Conservation (phyloP, 495 filamentous ascomycete species). For the Talaromyces trachyspermus region DNA sequence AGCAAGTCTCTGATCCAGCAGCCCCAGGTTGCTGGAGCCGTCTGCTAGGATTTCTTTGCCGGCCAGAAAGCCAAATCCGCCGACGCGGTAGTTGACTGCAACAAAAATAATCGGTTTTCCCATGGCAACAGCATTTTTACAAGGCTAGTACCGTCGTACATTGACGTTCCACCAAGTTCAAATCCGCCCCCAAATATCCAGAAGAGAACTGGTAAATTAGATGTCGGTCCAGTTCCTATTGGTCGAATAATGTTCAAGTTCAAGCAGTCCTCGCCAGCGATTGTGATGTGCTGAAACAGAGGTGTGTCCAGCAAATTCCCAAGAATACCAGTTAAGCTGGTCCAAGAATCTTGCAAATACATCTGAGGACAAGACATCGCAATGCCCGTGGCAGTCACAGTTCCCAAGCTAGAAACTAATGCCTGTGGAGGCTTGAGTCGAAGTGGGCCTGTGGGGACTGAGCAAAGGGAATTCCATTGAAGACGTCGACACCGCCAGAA, state of each 20-base stretch:
- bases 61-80: conserved; percentile 65
- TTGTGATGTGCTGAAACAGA: not conserved
- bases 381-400: conserved; percentile 40
- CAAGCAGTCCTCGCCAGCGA: conserved; percentile 58
- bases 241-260: conserved; percentile 60
- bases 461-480: conserved; percentile 61
- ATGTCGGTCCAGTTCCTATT: conserved; percentile 40
- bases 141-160: conserved; percentile 52
- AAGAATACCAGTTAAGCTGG: conserved; percentile 31
- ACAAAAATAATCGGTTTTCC: conserved; percentile 63
- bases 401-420: conserved; percentile 40
- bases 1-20: conserved; percentile 46
- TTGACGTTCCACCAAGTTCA: conserved; percentile 50
- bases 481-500: conserved; percentile 34
- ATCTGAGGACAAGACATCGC: conserved; percentile 51
- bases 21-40: conserved; percentile 48
- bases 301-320: conserved; percentile 31
- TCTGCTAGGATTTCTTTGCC: conserved; percentile 59
- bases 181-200: conserved; percentile 68
- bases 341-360: conserved; percentile 12
- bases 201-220: conserved; percentile 55
- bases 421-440: conserved; percentile 53
- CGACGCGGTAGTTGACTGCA: conserved; percentile 71
- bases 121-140: conserved; percentile 43
- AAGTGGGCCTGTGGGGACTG: conserved; percentile 50